Evolutionary conservation across 1,284 basidiomycete species (phyloP), one percentile per base, ranked within the genome.

Genomic region (Sanghuangporus sanghuang): DNA sequence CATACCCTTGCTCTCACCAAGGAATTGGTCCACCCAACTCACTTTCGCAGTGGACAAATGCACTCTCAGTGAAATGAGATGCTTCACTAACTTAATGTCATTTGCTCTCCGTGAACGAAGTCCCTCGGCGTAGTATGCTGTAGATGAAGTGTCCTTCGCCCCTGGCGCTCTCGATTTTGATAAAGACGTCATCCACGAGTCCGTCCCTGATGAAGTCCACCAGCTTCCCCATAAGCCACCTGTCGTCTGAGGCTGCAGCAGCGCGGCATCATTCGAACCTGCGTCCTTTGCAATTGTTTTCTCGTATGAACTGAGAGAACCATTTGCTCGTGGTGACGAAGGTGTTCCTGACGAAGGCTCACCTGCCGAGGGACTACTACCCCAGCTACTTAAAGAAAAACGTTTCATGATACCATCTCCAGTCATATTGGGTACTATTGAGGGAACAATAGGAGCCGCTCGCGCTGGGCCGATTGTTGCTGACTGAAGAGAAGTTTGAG

Each of bases 11-110:
- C 85, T 84, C 0, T 77, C 74, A 1, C 74, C 73, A 1, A 95
- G 79, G 69, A 96, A 96, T 46, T 87, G 85, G 67, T 89, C 80
- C 53, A 95, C 87, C 86, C 93, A 96, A 0, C 80, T 77, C 16
- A 95, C 68, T 64, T 88, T 89, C 0, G 90, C 91, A 0, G 93
- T 95, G 3, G 93, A 92, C 0, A 96, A 77, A 69, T 93, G 90
- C 0, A 95, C 90, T 2, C 94, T 85, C n/a, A 97, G 77, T 1
- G 89, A 87, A 49, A 95, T 89, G 1, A 96, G 77, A 68, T 92
- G 87, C 71, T 92, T 95, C 65, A 85, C 81, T 23, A 94, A 79
- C 68, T 84, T 85, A 55, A 82, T 75, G 67, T 89, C 85, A 11
- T 77, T 74, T 4, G 79, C 70, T 69, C 81, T 87, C 53, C 77